Evolutionary conservation across 2,329 filamentous ascomycete species (phyloP), one percentile per base, ranked within the genome.

Genomic region (Ascochyta clinopodiicola): DNA sequence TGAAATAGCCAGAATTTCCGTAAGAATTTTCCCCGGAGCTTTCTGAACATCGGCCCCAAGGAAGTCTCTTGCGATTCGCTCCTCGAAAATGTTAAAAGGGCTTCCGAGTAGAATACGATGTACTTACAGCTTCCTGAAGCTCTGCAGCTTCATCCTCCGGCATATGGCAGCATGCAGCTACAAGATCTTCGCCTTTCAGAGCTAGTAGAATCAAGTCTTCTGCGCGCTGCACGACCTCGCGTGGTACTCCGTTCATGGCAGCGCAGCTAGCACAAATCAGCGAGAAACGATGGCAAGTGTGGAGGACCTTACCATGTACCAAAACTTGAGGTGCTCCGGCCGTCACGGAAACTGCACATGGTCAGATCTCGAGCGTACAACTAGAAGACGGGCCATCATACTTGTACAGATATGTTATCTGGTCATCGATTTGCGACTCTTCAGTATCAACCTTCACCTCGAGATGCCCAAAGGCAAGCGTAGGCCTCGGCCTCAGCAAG

Each of bases 241-340:
- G 69, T 27, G 91, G 88, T 13, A 99, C 86, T 1, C 93, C 93
- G 66, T 96, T 97, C 74, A 96, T 84, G 3, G 87, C 87, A 25
- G 95, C 95, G 70, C 95, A 98, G 48, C 81, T 85, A 56, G 42
- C 25, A 8, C 7, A 32, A 31, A 38, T 64, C 34, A 63, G 48
- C 17, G 24, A 24, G 12, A 15, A 21, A 12, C 1, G 9, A 7
- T 6, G 29, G 9, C 8, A 9, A 27, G n/a, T 7, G 2, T 1
- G 19, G 9, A 7, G 17, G 9, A 12, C 17, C 6, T 52, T 73
- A 84, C 75, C 85, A 84, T 25, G 88, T 90, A 0, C 95, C 95
- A 68, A 96, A 96, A 69, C 92, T 97, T 13, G 90, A 89, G 7
- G 80, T 86, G 64, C 88, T 94, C 51, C 88, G 83, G 0, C 93